phyloP scores from a whole-genome alignment of 1,284 basidiomycete species.

The Puccinia triticina region DNA sequence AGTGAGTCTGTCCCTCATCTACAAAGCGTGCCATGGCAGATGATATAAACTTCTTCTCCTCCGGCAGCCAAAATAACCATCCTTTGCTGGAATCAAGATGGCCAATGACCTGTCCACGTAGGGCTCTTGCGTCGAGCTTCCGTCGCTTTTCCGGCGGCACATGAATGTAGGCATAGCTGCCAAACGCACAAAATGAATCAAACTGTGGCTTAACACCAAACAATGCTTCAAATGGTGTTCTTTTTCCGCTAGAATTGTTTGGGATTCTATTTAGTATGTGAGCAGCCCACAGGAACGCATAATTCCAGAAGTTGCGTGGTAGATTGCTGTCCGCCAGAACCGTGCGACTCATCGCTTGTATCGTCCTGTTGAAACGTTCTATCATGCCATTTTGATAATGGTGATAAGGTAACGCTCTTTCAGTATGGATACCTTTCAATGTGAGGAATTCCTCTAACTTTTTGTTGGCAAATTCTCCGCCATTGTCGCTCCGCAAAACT shows the following conservation, averaged over 20 bases:
- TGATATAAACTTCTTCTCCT: not conserved
- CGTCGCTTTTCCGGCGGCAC: not conserved
- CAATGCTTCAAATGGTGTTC: not conserved
- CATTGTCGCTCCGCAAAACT: not conserved
- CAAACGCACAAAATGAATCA: not conserved
- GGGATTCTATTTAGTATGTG: slow-evolving; percentile 17
- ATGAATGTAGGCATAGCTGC: slow-evolving; percentile 10
- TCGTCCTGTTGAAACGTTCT: not conserved
- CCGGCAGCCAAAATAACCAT: slow-evolving; percentile 19
- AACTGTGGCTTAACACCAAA: not conserved
- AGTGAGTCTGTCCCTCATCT: not conserved
- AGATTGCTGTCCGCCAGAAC: not conserved
- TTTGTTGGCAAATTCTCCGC: slow-evolving; percentile 11
- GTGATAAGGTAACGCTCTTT: slow-evolving; percentile 9
- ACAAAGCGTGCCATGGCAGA: not conserved
- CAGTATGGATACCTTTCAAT: not conserved
- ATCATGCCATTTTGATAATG: slow-evolving; percentile 29
- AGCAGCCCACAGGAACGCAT: slow-evolving; percentile 13
- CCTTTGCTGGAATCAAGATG: not conserved
- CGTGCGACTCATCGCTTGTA: not conserved
- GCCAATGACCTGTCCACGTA: not conserved
- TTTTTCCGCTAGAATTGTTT: not conserved
- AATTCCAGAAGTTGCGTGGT: slow-evolving; percentile 5
- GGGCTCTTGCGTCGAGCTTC: not conserved
- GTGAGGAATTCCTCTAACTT: not conserved